These are phyloP conservation scores for Daldinia bambusicola DNA, from an alignment of 495 filamentous ascomycete species.

Conservation along the genomic window DNA sequence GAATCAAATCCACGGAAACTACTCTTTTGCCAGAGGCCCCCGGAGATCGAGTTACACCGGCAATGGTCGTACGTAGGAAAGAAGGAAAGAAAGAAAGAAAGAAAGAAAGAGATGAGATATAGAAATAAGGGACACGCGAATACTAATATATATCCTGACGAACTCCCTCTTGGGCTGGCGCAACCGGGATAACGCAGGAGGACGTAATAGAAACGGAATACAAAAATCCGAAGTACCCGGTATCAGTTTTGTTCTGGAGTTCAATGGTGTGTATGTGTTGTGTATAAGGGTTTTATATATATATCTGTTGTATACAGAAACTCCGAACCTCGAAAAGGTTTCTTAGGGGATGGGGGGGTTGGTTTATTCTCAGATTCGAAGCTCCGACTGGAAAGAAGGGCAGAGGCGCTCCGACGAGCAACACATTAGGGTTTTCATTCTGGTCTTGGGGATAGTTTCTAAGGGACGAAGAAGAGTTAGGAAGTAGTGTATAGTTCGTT, in stretches of 20 bases:
- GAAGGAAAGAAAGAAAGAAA: not conserved
- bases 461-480: constrained; percentile 4
- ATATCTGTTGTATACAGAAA: not conserved
- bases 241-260: constrained; percentile 13
- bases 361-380: constrained; percentile 27
- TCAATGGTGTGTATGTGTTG: not conserved
- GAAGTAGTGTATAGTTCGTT: constrained; percentile 24
- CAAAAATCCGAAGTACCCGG: constrained; percentile 7
- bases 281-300: not conserved
- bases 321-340: not conserved
- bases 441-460: not conserved
- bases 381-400: constrained; percentile 29
- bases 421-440: constrained; percentile 29
- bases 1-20: constrained; percentile 42
- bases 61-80: constrained; percentile 23
- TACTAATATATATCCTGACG: constrained; percentile 27
- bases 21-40: constrained; percentile 36
- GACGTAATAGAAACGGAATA: constrained; percentile 26
- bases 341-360: not conserved
- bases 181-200: constrained; percentile 29
- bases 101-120: constrained; percentile 14
- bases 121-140: constrained; percentile 19
- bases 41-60: constrained; percentile 38
- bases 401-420: constrained; percentile 37
- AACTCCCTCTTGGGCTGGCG: constrained; percentile 25